phyloP scores from a whole-genome alignment of 176 grass and related monocot genomes.

The Poa annua region DNA sequence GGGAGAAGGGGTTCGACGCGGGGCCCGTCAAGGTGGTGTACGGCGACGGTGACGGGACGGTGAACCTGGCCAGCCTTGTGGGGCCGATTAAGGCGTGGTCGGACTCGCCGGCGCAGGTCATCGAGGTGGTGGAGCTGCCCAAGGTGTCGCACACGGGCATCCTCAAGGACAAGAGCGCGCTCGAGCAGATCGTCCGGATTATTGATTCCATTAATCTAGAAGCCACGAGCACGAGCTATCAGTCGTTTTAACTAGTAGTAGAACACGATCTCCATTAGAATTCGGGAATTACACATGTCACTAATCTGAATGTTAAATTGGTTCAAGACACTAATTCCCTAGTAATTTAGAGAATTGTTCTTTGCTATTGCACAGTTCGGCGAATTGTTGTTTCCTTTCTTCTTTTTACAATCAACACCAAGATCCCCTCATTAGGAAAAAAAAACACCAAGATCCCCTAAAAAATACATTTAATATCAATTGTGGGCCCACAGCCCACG shows the following conservation, averaged over 20 bases:
- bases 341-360: no score
- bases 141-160: conserved; percentile 66
- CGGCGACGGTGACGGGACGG: conserved; percentile 80
- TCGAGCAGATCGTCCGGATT: conserved; percentile 57
- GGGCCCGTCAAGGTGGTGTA: conserved; percentile 54
- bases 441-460: no score
- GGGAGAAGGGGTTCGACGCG: conserved; percentile 53
- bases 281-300: no score
- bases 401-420: no score
- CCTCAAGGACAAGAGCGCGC: conserved; percentile 60
- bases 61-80: conserved; percentile 72
- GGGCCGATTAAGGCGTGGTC: conserved; percentile 68
- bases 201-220: conserved; percentile 60
- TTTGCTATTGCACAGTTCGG: no score
- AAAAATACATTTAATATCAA: no score
- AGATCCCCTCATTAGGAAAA: no score
- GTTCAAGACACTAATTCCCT: no score
- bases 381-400: no score
- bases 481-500: no score
- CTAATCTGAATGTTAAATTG: no score
- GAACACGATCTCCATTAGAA: no score
- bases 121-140: conserved; percentile 72
- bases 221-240: conserved; percentile 17
- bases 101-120: conserved; percentile 47
- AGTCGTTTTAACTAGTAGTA: neutral